Base-by-base conservation (phyloP, 2,329 filamentous ascomycete genomes). In the Cladosporium oxysporum region DNA sequence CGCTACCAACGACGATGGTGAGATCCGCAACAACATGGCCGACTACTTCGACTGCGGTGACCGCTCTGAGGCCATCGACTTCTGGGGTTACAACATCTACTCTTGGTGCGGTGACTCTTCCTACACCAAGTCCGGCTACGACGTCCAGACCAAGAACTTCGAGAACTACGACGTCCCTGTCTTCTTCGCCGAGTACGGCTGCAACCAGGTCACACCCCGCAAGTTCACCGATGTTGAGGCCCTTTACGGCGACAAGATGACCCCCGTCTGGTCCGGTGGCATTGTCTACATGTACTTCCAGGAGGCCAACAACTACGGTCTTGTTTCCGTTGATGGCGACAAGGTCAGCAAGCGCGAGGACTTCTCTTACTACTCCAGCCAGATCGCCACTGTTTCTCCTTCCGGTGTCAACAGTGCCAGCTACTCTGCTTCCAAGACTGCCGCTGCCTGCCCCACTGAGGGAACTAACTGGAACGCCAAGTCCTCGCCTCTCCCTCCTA, bases 51-150 rank as follows among this genome's bases (percentile, higher is more conserved):
- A 97, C 85, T 99, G 95, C 77, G 91, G 93, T 67, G 79, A 87
- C 68, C 77, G 83, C 37, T 81, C 83, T 10, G 80, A 81, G 75
- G 79, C 90, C 68, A 97, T 98, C 71, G 95, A 99, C 81, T 98
- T 96, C 85, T 99, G 93, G 91, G 95, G 95, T 67, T 98, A 98
- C 90, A 99, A 99, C 85, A 97, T 98, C 82, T 99, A 99, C 86
- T 96, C 93, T 62, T 99, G 95, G 95, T 99, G 95, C 79, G 95
- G 94, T 72, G 79, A 93, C 72, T 96, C 91, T 76, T 87, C 83
- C 74, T 95, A 90, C 82, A 76, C 83, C 41, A 76, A 84, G 67
- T 97, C 95, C 3, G 92, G 92, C 64, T 99, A 93, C 81, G 84
- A 90, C 70, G 85, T 88, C 65, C 91, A 94, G 78, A 93, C 93